phyloP scores from a whole-genome alignment of 139 green algal genomes.

The Diplosphaera chodatii region DNA sequence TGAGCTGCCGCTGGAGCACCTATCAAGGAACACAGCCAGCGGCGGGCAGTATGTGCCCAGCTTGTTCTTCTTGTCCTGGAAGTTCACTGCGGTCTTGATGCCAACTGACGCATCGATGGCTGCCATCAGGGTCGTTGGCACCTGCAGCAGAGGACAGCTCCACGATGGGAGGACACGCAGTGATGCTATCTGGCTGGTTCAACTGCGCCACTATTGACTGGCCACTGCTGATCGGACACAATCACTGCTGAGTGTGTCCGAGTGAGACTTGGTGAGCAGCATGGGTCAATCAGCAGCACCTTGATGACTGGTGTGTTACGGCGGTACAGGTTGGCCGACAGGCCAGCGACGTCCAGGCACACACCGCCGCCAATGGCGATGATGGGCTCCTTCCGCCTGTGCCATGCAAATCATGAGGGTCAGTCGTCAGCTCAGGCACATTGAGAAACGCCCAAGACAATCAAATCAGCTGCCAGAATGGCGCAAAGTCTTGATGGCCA shows the following conservation, averaged over 20 bases:
- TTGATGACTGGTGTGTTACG: slow-evolving; percentile 48
- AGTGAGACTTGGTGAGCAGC: neutral
- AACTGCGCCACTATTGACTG: no score
- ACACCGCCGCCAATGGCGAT: slow-evolving; percentile 50
- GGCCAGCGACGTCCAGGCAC: slow-evolving; percentile 34
- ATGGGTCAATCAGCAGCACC: no score
- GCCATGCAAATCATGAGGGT: neutral
- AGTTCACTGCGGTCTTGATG: slow-evolving; percentile 57
- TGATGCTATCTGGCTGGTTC: no score
- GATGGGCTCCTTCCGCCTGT: slow-evolving; percentile 41
- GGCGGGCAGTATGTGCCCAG: slow-evolving; percentile 48
- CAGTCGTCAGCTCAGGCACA: neutral
- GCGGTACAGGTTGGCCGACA: slow-evolving; percentile 43
- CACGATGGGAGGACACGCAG: no score
- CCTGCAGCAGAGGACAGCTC: no score
- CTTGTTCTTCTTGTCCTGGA: slow-evolving; percentile 50
- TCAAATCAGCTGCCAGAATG: no score
- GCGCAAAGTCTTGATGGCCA: no score
- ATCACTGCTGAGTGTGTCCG: neutral
- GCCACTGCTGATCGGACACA: neutral
- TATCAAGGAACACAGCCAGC: slow-evolving; percentile 40
- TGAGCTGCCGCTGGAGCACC: neutral
- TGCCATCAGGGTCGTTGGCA: slow-evolving; percentile 50
- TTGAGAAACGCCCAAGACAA: no score
- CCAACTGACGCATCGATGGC: slow-evolving; percentile 46